Percentiles rank a stretch among this genome's conserved stretches.
Evolutionary conservation across 345 rosid genomes (phyloP).

Genomic region (Triadica sebifera): DNA sequence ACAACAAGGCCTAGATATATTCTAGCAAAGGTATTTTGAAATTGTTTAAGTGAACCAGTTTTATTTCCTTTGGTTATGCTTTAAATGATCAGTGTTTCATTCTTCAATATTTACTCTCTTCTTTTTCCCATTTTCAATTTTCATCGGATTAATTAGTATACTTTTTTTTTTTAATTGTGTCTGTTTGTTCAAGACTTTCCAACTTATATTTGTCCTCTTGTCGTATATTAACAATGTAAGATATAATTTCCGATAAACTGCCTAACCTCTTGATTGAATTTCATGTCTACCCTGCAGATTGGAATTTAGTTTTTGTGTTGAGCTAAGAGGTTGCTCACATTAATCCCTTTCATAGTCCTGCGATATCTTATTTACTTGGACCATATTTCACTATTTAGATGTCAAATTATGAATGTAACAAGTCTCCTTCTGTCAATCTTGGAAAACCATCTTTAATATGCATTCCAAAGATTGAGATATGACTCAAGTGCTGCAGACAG

Average conservation of each 20-base stretch:
- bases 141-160: background rate
- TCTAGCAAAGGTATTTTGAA: slow-evolving; percentile 76
- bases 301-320: background rate
- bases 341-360: background rate
- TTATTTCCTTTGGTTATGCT: background rate
- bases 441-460: background rate
- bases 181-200: background rate
- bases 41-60: slow-evolving; percentile 5
- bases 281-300: background rate
- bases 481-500: background rate
- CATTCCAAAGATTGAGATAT: background rate
- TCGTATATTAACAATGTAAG: background rate
- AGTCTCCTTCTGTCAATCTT: background rate
- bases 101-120: background rate
- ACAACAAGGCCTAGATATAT: slow-evolving; percentile 85
- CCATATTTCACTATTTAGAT: background rate
- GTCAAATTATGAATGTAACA: background rate
- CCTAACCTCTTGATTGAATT: background rate
- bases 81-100: background rate
- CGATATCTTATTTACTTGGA: background rate
- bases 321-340: background rate
- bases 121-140: background rate
- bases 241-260: background rate
- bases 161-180: background rate
- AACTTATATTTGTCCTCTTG: background rate